Evolutionary conservation across 2,329 filamentous ascomycete species (phyloP).

Genomic region (Cladophialophora bantiana): DNA sequence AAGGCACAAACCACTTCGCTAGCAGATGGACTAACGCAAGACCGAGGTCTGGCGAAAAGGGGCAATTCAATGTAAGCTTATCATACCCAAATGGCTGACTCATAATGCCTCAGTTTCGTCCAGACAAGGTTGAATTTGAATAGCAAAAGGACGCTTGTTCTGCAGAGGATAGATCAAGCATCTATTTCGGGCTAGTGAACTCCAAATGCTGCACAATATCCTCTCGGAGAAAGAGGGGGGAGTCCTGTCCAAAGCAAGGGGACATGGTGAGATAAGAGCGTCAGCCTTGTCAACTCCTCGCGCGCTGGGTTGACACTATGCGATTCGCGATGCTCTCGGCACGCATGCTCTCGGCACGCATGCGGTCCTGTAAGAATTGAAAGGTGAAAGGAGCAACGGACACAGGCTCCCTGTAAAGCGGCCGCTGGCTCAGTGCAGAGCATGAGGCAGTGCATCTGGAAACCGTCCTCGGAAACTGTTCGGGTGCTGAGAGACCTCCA

Average conservation of each 20-base stretch:
- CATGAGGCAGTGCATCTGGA: background rate
- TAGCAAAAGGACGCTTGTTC: background rate
- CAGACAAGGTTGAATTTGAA: background rate
- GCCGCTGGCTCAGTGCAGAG: background rate
- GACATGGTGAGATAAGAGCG: background rate
- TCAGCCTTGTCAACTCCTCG: background rate
- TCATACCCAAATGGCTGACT: background rate
- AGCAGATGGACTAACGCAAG: background rate
- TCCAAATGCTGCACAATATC: background rate
- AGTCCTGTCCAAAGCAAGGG: background rate
- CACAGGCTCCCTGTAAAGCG: background rate
- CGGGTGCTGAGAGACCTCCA: background rate
- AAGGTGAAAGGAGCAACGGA: background rate
- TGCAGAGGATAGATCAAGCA: background rate
- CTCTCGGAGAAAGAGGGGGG: background rate
- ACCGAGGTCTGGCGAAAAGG: background rate
- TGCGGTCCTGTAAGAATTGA: background rate
- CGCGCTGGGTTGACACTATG: background rate
- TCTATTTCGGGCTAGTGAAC: background rate
- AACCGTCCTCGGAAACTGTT: background rate
- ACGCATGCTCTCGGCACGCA: background rate
- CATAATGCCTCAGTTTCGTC: background rate
- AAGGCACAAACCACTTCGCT: background rate
- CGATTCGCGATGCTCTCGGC: background rate
- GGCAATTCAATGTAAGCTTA: slow-evolving; percentile 5